Conservation (phyloP, 805 yeast species). For the Cyberlindnera veronae region DNA sequence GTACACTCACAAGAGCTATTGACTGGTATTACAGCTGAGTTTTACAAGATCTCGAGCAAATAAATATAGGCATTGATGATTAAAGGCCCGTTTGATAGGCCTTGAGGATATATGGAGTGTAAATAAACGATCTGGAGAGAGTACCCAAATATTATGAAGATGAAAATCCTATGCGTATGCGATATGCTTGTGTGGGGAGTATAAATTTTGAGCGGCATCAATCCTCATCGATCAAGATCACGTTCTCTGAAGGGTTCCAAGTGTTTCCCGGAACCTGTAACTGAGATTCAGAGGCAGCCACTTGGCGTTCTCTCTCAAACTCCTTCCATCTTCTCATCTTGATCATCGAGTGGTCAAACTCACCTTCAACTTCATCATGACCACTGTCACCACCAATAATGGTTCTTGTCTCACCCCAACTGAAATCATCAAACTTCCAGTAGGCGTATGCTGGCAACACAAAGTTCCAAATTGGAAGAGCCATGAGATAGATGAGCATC, state of each 20-base stretch:
- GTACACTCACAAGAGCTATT: conserved; percentile 14
- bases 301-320: conserved; percentile 62
- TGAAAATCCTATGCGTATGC: too few relatives aligned
- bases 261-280: conserved; percentile 25
- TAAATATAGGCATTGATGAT: too few relatives aligned
- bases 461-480: conserved; percentile 94
- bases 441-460: conserved; percentile 81
- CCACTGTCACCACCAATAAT: conserved; percentile 66
- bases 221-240: conserved; percentile 7
- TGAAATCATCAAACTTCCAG: conserved; percentile 95
- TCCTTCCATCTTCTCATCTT: conserved; percentile 94
- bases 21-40: conserved; percentile 24
- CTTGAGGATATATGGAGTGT: too few relatives aligned
- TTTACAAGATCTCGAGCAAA: conserved; percentile 22
- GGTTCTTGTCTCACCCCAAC: conserved; percentile 95
- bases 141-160: too few relatives aligned
- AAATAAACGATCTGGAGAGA: too few relatives aligned
- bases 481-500: conserved; percentile 72
- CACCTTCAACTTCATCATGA: conserved; percentile 72
- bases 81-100: too few relatives aligned
- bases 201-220: background rate
- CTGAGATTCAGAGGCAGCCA: conserved; percentile 3
- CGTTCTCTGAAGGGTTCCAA: conserved; percentile 27
- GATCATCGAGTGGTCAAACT: conserved; percentile 87
- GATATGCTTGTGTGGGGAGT: too few relatives aligned